Percentiles rank a stretch among this genome's conserved stretches.
Evolutionary conservation across 2,329 filamentous ascomycete genomes (phyloP).

Genomic region (Cordyceps militaris): DNA sequence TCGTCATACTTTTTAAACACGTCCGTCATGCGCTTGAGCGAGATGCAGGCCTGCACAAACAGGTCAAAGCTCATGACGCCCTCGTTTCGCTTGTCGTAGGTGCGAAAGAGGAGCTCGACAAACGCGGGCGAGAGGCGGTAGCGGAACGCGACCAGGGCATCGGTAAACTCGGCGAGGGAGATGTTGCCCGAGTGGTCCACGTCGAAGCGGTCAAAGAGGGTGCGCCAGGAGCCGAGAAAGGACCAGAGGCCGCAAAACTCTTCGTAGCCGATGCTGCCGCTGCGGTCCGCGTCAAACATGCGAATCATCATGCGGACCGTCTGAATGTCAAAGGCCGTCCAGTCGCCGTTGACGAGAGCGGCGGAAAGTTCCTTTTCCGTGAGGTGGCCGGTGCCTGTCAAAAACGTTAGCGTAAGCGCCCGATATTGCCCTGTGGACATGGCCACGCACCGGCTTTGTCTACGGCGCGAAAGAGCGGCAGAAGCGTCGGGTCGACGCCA

Average conservation of each 20-base stretch:
- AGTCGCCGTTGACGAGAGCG: slow-evolving; percentile 94
- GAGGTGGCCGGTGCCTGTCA: slow-evolving; percentile 66
- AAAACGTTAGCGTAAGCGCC: not conserved
- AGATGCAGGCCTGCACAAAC: slow-evolving; percentile 96
- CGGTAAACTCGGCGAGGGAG: slow-evolving; percentile 75
- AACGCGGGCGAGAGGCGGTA: slow-evolving; percentile 84
- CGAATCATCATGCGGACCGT: slow-evolving; percentile 99
- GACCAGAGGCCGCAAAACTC: slow-evolving; percentile 97
- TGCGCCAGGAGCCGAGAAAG: slow-evolving; percentile 89
- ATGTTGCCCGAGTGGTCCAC: slow-evolving; percentile 82
- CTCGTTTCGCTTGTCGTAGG: slow-evolving; percentile 71
- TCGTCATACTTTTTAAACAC: slow-evolving; percentile 99
- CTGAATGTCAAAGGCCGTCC: slow-evolving; percentile 84
- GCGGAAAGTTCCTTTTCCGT: slow-evolving; percentile 81
- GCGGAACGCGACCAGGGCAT: slow-evolving; percentile 86
- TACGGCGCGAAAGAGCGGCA: slow-evolving; percentile 82
- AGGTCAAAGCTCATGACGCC: slow-evolving; percentile 85
- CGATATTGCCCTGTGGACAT: not conserved
- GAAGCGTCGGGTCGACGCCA: slow-evolving; percentile 63
- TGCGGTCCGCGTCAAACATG: slow-evolving; percentile 95
- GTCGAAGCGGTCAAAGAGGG: slow-evolving; percentile 93
- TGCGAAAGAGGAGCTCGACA: slow-evolving; percentile 75
- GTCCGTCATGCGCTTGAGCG: slow-evolving; percentile 95
- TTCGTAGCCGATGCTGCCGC: slow-evolving; percentile 83
- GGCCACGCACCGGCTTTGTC: slow-evolving; percentile 63